These are phyloP conservation scores for Kingdonia uniflora DNA, from an alignment of 164 flowering plant genomes.

Conservation along the genomic window DNA sequence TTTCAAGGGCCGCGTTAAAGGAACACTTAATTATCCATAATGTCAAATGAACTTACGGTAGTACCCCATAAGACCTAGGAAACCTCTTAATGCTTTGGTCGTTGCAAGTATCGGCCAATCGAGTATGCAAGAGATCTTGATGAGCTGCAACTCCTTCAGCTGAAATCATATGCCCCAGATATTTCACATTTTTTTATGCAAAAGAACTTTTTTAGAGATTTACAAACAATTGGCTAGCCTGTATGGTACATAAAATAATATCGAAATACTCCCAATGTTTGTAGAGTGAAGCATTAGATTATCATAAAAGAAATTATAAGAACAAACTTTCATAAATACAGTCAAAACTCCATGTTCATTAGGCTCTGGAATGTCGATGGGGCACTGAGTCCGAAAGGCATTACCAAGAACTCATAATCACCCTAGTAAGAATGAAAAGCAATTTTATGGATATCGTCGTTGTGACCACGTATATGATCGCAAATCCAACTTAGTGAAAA, in stretches of 20 bases:
- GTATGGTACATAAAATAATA: background rate
- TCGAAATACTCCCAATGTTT: background rate
- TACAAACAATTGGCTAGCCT: background rate
- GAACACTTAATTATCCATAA: too few species aligned
- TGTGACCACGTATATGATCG: background rate
- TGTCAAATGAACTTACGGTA: too few species aligned
- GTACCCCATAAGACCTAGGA: too few species aligned
- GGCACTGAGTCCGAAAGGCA: background rate
- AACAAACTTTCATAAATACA: background rate
- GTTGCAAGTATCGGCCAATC: background rate
- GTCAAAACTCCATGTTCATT: background rate
- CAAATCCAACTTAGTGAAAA: background rate
- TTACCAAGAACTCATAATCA: conserved; percentile 1
- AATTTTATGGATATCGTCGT: background rate
- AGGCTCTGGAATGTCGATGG: background rate
- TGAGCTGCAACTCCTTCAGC: background rate
- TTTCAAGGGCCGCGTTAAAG: too few species aligned
- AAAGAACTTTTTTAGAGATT: background rate
- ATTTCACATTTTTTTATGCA: background rate
- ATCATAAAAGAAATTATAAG: background rate
- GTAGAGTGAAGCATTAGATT: background rate
- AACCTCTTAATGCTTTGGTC: background rate
- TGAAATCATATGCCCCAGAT: too few species aligned
- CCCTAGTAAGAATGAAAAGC: background rate
- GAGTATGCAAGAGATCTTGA: background rate